These are phyloP conservation scores for Barnettozyma californica DNA, from an alignment of 805 yeast species.

Conservation along the genomic window DNA sequence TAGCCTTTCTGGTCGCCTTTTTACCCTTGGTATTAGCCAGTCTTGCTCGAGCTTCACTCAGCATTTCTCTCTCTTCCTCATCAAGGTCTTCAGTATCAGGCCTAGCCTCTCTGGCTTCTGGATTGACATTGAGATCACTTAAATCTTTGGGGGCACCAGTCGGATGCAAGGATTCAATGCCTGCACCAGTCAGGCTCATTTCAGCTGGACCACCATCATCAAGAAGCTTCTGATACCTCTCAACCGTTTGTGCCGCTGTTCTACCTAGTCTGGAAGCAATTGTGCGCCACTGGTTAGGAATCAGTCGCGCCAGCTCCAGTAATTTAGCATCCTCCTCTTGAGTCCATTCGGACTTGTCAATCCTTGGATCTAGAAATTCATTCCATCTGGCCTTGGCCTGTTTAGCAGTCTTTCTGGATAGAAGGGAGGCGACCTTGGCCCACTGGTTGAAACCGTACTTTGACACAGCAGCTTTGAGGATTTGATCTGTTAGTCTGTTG, in stretches of 20 bases:
- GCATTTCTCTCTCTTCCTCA: conserved; percentile 88
- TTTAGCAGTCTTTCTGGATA: conserved; percentile 80
- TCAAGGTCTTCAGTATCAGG: conserved; percentile 78
- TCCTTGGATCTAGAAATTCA: conserved; percentile 76
- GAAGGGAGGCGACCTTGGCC: conserved; percentile 84
- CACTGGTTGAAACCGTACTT: conserved; percentile 94
- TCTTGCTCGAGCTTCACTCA: conserved; percentile 91
- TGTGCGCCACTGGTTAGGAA: conserved; percentile 94
- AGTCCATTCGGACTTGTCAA: conserved; percentile 64
- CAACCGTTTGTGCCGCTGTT: conserved; percentile 83
- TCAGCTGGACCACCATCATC: conserved; percentile 36
- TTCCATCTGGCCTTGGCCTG: conserved; percentile 93
- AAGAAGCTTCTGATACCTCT: conserved; percentile 70
- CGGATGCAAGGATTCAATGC: conserved; percentile 40
- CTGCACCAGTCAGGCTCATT: conserved; percentile 44
- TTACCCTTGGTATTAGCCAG: conserved; percentile 91
- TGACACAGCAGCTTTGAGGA: conserved; percentile 82
- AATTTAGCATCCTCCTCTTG: conserved; percentile 71
- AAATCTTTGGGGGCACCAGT: conserved; percentile 34
- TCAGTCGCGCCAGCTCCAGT: conserved; percentile 54
- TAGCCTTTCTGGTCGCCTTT: conserved; percentile 83
- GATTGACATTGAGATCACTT: conserved; percentile 62
- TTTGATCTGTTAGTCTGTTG: conserved; percentile 52
- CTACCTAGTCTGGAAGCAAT: conserved; percentile 78
- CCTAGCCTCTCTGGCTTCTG: conserved; percentile 74